Evolutionary conservation across 2,329 filamentous ascomycete species (phyloP).

Genomic region (Xylariaceae sp.): DNA sequence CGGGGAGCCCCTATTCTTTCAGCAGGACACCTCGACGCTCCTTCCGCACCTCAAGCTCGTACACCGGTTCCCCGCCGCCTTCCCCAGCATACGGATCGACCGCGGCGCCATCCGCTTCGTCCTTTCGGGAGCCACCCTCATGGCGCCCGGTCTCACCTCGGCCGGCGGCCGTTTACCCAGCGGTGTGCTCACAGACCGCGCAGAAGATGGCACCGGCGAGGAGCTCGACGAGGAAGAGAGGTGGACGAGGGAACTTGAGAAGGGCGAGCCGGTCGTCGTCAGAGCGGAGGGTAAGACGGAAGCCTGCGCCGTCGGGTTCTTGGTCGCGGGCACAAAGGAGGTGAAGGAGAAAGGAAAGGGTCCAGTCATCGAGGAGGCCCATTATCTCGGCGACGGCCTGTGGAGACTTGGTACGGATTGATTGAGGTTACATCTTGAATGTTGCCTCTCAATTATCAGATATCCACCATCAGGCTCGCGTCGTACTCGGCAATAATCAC

Average conservation of each 20-base stretch:
- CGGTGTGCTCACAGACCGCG: slow-evolving; percentile 18
- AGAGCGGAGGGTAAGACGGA: slow-evolving; percentile 90
- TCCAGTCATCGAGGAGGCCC: slow-evolving; percentile 85
- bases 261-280: slow-evolving; percentile 81
- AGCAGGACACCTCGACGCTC: slow-evolving; percentile 69
- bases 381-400: slow-evolving; percentile 89
- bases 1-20: slow-evolving; percentile 79
- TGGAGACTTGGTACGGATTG: slow-evolving; percentile 59
- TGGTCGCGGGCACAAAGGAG: slow-evolving; percentile 82
- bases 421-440: background rate
- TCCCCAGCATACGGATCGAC: slow-evolving; percentile 84
- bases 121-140: slow-evolving; percentile 84
- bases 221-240: slow-evolving; percentile 33
- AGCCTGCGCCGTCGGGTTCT: slow-evolving; percentile 78
- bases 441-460: background rate
- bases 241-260: slow-evolving; percentile 64
- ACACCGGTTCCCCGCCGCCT: slow-evolving; percentile 80
- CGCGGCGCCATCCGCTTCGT: slow-evolving; percentile 96
- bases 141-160: slow-evolving; percentile 90
- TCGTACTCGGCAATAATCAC: too few species aligned
- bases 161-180: slow-evolving; percentile 73
- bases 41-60: slow-evolving; percentile 86
- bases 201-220: slow-evolving; percentile 28
- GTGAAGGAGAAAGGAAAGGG: slow-evolving; percentile 94
- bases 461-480: background rate